phyloP scores from a whole-genome alignment of 352 stramenopile genomes.

The Pythium coloratum region DNA sequence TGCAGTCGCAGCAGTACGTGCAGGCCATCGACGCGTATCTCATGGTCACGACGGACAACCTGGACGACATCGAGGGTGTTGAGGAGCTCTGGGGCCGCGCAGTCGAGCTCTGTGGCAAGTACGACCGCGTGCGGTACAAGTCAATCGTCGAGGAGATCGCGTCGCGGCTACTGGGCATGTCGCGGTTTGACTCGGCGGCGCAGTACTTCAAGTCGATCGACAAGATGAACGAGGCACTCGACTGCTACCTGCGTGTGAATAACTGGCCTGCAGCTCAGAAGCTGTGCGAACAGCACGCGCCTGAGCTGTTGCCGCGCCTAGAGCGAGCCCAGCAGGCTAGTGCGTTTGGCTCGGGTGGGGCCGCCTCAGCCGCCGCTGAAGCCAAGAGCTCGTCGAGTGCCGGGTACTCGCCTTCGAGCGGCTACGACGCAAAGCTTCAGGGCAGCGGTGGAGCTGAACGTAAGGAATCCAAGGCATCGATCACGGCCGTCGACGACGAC shows the following conservation, averaged over 20 bases:
- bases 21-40: conserved; percentile 93
- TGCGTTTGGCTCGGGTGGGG: conserved; percentile 52
- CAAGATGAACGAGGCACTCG: conserved; percentile 92
- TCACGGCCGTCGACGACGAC: conserved; percentile 26
- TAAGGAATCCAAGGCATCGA: conserved; percentile 53
- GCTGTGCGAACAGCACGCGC: conserved; percentile 77
- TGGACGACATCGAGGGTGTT: conserved; percentile 67
- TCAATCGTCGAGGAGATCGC: conserved; percentile 90
- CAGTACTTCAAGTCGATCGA: conserved; percentile 88
- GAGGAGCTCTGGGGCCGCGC: conserved; percentile 89
- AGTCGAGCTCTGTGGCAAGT: conserved; percentile 87
- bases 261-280: conserved; percentile 77
- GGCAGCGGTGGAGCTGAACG: conserved; percentile 30
- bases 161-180: conserved; percentile 76
- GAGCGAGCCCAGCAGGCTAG: conserved; percentile 83
- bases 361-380: conserved; percentile 36
- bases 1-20: conserved; percentile 87
- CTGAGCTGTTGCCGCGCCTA: conserved; percentile 73
- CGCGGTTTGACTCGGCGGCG: conserved; percentile 85
- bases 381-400: conserved; percentile 37
- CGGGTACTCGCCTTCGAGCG: conserved; percentile 53
- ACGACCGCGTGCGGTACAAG: conserved; percentile 87
- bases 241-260: conserved; percentile 80
- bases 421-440: conserved; percentile 48
- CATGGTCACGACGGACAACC: conserved; percentile 71